Evolutionary conservation across 2,329 filamentous ascomycete genomes (phyloP), one percentile per base, ranked within the genome.

Genomic region (Microcyclospora pomicola): DNA sequence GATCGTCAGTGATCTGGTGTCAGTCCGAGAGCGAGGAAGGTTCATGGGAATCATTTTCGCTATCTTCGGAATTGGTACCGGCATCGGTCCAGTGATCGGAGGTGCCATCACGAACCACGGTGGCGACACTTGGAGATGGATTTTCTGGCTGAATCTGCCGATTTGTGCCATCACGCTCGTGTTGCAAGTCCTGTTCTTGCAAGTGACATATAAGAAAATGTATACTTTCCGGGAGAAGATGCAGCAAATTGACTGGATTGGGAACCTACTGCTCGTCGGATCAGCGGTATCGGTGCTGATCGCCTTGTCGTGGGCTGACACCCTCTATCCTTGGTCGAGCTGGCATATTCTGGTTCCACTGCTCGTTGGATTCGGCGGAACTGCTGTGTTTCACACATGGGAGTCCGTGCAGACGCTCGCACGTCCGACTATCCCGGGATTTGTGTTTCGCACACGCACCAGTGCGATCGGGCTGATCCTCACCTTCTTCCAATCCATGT

Each of bases 41-140:
- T 66, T 69, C 39, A 58, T 73, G 37, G 71, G 69, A 0, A 49
- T 72, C 2, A 62, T 66, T 2, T 68, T 69, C 42, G 61, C 65
- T 0, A 66, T 73, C 33, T 75, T 71, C 70, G 71, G 69, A 0
- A 44, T 74, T 10, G 71, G 69, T 5, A 68, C 67, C 1, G 66
- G 65, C 1, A 54, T 67, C 12, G 71, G 71, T 0, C 71, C 71
- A 0, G 51, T 75, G 1, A 50, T 74, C 0, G 71, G 71, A 2
- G 71, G 70, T 31, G 59, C 62, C 1, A 69, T 73, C 43, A 60
- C 64, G 0, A 54, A 62, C 37, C 46, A 60, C 11, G 56, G 53
- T 13, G 73, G 69, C 69, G 55, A 69, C 36, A 73, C 69, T 66
- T 71, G 67, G 67, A 51, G 61, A 9, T 69, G 64, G 64, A 72